Evolutionary conservation across 768 basidiomycete species (phyloP).

Genomic region (Rhodosporidiobolus odoratus): DNA sequence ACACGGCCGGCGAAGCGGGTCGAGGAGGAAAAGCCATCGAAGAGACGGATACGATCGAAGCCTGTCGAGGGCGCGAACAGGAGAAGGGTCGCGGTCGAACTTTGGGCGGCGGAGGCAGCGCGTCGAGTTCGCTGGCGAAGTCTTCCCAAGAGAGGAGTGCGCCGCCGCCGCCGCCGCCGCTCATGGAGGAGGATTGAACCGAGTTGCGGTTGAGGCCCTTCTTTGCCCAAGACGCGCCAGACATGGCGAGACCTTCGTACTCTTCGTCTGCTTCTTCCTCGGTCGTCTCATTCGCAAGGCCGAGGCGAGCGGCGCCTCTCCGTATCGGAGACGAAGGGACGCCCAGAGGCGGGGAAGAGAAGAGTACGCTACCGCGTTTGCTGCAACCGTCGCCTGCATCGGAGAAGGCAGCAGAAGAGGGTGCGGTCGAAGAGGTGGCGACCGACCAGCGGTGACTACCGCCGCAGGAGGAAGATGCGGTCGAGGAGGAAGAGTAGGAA

Average conservation of each 20-base stretch:
- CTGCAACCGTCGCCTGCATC: conserved; percentile 3
- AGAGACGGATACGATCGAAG: no score
- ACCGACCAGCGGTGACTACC: conserved; percentile 33
- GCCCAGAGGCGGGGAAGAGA: not conserved
- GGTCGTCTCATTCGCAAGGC: not conserved
- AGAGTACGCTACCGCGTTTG: not conserved
- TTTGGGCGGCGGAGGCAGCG: not conserved
- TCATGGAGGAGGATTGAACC: not conserved
- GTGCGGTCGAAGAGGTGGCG: conserved; percentile 33
- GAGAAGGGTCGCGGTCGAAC: not conserved
- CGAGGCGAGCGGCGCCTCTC: not conserved
- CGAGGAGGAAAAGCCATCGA: no score
- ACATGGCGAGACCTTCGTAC: not conserved
- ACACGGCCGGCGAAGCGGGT: no score
- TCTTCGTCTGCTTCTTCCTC: not conserved
- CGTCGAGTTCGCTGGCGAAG: conserved; percentile 27
- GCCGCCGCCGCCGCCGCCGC: not conserved
- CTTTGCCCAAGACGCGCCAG: not conserved
- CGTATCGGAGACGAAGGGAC: not conserved
- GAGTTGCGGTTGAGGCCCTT: no score
- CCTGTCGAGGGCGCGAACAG: not conserved
- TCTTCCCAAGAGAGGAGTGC: conserved; percentile 29
- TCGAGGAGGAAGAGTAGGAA: conserved; percentile 5
- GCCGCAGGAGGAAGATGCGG: conserved; percentile 7
- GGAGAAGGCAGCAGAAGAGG: conserved; percentile 12